These are phyloP conservation scores for Cyclanthera cordifolia DNA, from an alignment of 306 rosid species.

Conservation along the genomic window DNA sequence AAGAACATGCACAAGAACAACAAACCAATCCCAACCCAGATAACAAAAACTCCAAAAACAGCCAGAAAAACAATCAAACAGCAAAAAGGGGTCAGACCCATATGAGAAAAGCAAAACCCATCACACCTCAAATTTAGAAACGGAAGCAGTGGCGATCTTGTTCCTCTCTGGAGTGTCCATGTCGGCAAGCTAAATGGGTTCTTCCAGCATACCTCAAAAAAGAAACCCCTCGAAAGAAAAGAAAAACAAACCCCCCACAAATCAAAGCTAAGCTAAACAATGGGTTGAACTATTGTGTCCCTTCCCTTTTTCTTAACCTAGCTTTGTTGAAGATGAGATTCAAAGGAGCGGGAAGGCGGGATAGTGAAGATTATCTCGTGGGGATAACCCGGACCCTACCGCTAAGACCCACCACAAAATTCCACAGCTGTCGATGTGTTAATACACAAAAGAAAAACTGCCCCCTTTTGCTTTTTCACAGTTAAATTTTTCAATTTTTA, in stretches of 20 bases:
- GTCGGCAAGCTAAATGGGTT: slow-evolving; percentile 9
- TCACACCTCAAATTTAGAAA: slow-evolving; percentile 48
- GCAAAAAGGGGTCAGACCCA: neutral
- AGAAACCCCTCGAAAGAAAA: too few species aligned
- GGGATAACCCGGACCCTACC: slow-evolving; percentile 50
- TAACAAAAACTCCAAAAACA: neutral
- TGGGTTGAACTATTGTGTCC: too few species aligned
- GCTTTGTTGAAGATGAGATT: slow-evolving; percentile 22
- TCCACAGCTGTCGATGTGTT: slow-evolving; percentile 19
- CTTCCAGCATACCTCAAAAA: neutral
- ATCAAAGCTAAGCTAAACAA: neutral
- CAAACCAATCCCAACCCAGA: slow-evolving; percentile 6
- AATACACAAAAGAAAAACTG: too few species aligned
- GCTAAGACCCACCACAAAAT: slow-evolving; percentile 19
- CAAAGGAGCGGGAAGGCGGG: slow-evolving; percentile 51
- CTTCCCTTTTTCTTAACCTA: slow-evolving; percentile 8
- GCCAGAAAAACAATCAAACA: neutral
- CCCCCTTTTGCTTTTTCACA: slow-evolving; percentile 7
- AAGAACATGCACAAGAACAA: slow-evolving; percentile 9
- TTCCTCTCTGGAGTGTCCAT: slow-evolving; percentile 87
- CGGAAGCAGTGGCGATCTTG: slow-evolving; percentile 54
- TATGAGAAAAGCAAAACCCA: slow-evolving; percentile 3
- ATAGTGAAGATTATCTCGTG: slow-evolving; percentile 36
- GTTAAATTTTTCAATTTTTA: neutral
- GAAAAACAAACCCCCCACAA: too few species aligned